These are phyloP conservation scores for Stentor coeruleus DNA, from an alignment of 73 alveolate species.

Conservation along the genomic window DNA sequence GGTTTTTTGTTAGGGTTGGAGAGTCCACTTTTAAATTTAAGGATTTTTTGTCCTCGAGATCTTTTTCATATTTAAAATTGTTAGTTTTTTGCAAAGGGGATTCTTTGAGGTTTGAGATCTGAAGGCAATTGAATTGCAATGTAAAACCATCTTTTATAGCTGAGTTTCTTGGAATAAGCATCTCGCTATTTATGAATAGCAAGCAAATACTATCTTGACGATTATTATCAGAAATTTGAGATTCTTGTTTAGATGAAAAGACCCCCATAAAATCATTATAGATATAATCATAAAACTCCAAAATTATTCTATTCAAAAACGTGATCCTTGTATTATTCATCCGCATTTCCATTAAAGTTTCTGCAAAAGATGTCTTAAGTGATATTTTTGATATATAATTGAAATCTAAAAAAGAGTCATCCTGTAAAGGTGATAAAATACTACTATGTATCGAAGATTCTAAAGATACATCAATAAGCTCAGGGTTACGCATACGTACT, in stretches of 20 bases:
- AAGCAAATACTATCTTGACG: background rate
- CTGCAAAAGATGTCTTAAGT: too few relatives aligned
- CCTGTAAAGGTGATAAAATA: background rate
- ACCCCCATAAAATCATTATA: background rate
- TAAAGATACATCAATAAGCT: background rate
- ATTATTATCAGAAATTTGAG: background rate
- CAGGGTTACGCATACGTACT: background rate
- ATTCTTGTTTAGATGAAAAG: background rate
- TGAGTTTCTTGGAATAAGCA: constrained; percentile 4
- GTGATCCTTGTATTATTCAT: background rate
- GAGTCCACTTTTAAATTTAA: too few relatives aligned
- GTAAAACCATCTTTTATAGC: background rate
- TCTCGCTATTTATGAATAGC: background rate
- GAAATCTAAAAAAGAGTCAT: background rate
- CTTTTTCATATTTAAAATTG: background rate
- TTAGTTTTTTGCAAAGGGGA: background rate
- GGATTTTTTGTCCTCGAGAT: background rate
- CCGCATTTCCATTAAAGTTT: background rate
- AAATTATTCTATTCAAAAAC: background rate
- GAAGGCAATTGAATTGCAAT: background rate
- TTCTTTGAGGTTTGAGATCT: background rate
- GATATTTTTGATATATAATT: background rate
- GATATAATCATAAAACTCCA: background rate
- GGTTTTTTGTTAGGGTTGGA: too few relatives aligned
- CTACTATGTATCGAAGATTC: background rate